Conservation (phyloP, 805 yeast species). For the Yarrowia deformans region DNA sequence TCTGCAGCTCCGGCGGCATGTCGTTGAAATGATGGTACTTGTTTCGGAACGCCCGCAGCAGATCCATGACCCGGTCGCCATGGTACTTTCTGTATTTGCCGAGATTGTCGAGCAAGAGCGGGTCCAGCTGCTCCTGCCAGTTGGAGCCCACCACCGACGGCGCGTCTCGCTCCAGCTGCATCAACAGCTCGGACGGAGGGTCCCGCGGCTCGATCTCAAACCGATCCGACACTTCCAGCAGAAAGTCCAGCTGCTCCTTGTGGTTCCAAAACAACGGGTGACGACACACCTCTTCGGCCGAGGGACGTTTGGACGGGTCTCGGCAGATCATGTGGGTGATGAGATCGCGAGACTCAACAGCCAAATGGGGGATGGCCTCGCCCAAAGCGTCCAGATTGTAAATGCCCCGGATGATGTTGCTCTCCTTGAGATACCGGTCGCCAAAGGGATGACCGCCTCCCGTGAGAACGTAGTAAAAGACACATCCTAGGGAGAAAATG, state of each 20-base stretch:
- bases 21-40: conserved; percentile 96
- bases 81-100: conserved; percentile 92
- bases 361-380: conserved; percentile 44
- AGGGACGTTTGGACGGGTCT: conserved; percentile 76
- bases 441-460: conserved; percentile 95
- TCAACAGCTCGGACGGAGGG: conserved; percentile 70
- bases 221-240: conserved; percentile 87
- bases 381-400: conserved; percentile 60
- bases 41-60: conserved; percentile 87
- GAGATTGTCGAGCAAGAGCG: conserved; percentile 76
- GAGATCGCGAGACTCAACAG: conserved; percentile 73
- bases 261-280: conserved; percentile 91
- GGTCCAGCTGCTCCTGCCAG: conserved; percentile 80
- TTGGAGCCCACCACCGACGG: conserved; percentile 59
- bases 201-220: conserved; percentile 85
- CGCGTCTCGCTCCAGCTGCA: conserved; percentile 62
- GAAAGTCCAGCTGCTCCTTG: conserved; percentile 78
- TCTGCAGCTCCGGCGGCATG: conserved; percentile 70
- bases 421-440: conserved; percentile 85
- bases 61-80: conserved; percentile 77
- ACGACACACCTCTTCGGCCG: conserved; percentile 66
- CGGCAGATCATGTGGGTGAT: conserved; percentile 72
- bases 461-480: conserved; percentile 83
- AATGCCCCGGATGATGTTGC: conserved; percentile 69
- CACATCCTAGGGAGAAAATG: conserved; percentile 93